phyloP scores from a whole-genome alignment of 768 basidiomycete species.

The Phaeotremella skinneri region DNA sequence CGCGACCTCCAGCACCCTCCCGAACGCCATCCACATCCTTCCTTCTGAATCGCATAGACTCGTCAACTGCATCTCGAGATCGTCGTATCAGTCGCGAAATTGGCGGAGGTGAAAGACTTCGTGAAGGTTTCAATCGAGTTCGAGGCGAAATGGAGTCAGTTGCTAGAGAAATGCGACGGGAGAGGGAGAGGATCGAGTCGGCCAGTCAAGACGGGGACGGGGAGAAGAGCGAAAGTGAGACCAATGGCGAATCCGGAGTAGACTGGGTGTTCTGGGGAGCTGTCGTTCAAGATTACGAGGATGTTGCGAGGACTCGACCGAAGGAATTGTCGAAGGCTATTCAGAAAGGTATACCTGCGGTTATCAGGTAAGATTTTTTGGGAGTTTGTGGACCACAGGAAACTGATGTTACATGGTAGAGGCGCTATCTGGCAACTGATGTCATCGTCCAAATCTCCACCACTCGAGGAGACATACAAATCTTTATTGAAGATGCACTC shows the following conservation, averaged over 20 bases:
- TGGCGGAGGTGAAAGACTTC: conserved; percentile 37
- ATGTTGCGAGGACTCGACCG: conserved; percentile 73
- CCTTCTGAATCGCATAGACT: conserved; percentile 28
- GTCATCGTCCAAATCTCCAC: conserved; percentile 88
- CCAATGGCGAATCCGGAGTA: conserved; percentile 11
- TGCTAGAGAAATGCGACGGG: conserved; percentile 45
- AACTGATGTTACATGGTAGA: conserved; percentile 12
- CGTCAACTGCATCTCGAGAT: conserved; percentile 34
- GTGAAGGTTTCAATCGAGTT: conserved; percentile 47
- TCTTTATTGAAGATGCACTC: conserved; percentile 77
- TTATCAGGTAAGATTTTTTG: conserved; percentile 85
- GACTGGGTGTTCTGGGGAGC: conserved; percentile 75
- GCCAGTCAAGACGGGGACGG: neutral
- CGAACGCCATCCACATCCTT: conserved; percentile 26
- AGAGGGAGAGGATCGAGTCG: conserved; percentile 16
- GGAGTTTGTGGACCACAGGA: conserved; percentile 7
- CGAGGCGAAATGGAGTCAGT: conserved; percentile 45
- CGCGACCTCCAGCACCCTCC: conserved; percentile 9
- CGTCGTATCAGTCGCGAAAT: conserved; percentile 36
- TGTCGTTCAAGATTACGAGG: conserved; percentile 90
- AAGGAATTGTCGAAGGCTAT: conserved; percentile 83
- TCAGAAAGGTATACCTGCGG: conserved; percentile 82
- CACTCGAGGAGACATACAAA: conserved; percentile 79
- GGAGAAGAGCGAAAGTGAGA: conserved; percentile 7
- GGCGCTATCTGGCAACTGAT: conserved; percentile 56